These are phyloP conservation scores for Crithidia fasciculata DNA, from an alignment of 208 protist genomes.

Conservation along the genomic window DNA sequence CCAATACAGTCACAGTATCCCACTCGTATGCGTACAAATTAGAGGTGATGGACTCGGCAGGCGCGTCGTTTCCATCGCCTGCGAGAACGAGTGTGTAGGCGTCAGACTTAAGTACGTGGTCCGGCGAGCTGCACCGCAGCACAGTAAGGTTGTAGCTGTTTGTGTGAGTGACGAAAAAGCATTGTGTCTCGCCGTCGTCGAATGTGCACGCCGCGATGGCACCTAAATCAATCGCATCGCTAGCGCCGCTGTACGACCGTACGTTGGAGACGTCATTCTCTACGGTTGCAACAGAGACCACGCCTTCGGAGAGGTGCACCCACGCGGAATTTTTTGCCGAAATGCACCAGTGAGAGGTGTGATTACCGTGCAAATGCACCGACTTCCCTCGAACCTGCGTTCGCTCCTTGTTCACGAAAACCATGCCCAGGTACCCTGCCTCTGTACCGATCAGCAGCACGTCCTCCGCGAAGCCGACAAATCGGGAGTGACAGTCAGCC, in stretches of 20 bases:
- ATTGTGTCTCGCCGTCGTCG: not conserved
- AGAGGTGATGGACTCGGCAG: not conserved
- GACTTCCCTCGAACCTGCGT: slow-evolving; percentile 5
- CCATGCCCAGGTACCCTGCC: slow-evolving; percentile 23
- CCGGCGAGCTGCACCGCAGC: not conserved
- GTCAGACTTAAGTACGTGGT: not conserved
- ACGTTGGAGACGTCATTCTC: not conserved
- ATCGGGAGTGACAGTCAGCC: slow-evolving; percentile 5
- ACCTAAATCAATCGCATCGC: not conserved
- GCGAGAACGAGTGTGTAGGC: slow-evolving; percentile 4
- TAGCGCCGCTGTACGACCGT: not conserved
- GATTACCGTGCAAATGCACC: slow-evolving; percentile 4
- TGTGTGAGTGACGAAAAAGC: slow-evolving; percentile 18
- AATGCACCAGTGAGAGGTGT: slow-evolving; percentile 15
- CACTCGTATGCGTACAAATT: slow-evolving; percentile 7
- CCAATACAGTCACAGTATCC: slow-evolving; percentile 11
- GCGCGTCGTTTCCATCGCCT: not conserved
- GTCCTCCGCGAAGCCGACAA: slow-evolving; percentile 32
- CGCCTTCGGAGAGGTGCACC: slow-evolving; percentile 11
- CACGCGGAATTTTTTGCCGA: not conserved
- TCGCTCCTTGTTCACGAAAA: slow-evolving; percentile 24
- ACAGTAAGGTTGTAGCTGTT: slow-evolving; percentile 18
- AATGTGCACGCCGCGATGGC: slow-evolving; percentile 5
- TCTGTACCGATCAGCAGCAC: slow-evolving; percentile 30
- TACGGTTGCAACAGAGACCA: not conserved